Base-by-base conservation (phyloP, 164 flowering plant species). In the Cinnamomum micranthum region DNA sequence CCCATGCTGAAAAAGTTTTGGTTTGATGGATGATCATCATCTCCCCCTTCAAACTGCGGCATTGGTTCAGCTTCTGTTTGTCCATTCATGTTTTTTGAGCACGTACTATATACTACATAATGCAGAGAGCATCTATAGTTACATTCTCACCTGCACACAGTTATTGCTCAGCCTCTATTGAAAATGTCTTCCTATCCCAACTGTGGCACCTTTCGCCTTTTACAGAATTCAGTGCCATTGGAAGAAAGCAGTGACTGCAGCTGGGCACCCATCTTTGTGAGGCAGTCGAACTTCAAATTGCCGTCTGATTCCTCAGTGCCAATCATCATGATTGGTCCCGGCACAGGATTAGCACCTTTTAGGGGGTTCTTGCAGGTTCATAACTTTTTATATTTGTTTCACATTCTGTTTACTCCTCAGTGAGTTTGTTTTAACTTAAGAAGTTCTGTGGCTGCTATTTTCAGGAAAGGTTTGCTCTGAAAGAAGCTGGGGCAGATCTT, bases 341-440 rank as follows among this genome's bases (percentile, higher is more conserved):
- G 97, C 24, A 91, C 97, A 75, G 97, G 98, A 13, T 84, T 93
- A 79, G 97, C 98, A 71, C 98, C 98, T 62, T 91, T 93, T 78
- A 85, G 98, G 79, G 97, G 98, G 28, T 93, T 93, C 79, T 77
- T 92, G 59, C 97, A 93, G 96, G 97, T 91, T 28, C 79, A 87
- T 74, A 92, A 89, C 70, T 55, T 55, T 41, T 15, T 31, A 62
- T 24, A 17, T n/a, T 47, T 65, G 55, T 58, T n/a, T 28, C 47
- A 28, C 28, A 31, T 13, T 1, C 17, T 33, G 9, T 13, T 25
- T 25, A 50, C 13, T 9, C 13, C n/a, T 47, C 20, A 20, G 20
- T 55, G 17, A 55, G 17, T 55, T 15, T 15, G 60, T 55, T 17
- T 55, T 55, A 15, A 14, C 20, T 55, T 55, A 17, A 52, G 59